Evolutionary conservation across 148 eudicot genomes (phyloP), one percentile per base, ranked within the genome.

Genomic region (Chenopodium formosanum): DNA sequence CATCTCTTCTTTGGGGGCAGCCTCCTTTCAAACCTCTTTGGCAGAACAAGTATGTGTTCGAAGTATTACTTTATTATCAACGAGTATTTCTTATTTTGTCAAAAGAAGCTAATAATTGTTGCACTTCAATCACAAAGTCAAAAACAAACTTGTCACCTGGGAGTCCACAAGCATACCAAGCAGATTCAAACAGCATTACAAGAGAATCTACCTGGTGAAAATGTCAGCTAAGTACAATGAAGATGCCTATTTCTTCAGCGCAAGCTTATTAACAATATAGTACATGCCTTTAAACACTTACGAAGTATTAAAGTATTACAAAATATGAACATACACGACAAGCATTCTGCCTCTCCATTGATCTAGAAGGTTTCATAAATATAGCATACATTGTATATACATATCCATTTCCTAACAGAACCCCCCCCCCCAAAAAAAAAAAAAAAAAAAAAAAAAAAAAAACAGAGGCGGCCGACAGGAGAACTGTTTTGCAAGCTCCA

Each of bases 381-480:
- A 34, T 25, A 25, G 25, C 25, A 25, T 25, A 25, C 25, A 25
- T 25, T 25, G 25, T 25, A 25, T 16, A 31, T 40, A 29, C 56
- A 74, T 3, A 58, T 14, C n/a, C 9, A 22, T 40, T 40, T 40
- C 44, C 44, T 40, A 40, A 40, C 44, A 40, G 1, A 25, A 25
- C 25, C 25, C 25, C 0, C 0, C 25, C 0, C 0, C 0, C 0
- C 0, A 25, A 25, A 25, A 25, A 25, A 25, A 25, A 25, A 25
- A 6, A 40, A 40, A 6, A 40, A 6, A 37, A 37, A 37, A 37
- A 37, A 37, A 37, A 37, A 37, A 37, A 37, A 37, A 46, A 58
- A 80, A n/a, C 7, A 27, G 83, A 72, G 70, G 82, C 20, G 63
- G 63, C 25, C 25, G 25, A 52, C 76, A 62, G 48, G 71, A 62